Percentiles rank a stretch among this genome's conserved stretches.
Conservation (phyloP, 345 rosid species). For the Corymbia maculata region DNA sequence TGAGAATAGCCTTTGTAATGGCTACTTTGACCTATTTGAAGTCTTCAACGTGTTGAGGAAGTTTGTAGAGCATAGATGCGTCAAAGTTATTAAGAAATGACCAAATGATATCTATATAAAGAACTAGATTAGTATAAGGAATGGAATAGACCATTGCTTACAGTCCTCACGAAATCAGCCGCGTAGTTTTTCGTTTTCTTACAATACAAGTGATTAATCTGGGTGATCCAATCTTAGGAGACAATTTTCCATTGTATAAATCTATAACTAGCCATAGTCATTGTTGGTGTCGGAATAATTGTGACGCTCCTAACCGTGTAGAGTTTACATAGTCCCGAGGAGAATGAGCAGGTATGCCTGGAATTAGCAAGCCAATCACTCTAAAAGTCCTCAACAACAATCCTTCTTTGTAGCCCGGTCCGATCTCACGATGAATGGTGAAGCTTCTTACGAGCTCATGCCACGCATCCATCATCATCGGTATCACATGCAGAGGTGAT, state of each 20-base stretch:
- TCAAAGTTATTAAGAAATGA: background rate
- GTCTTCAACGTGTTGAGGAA: background rate
- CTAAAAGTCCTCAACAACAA: background rate
- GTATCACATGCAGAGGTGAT: conserved; percentile 24
- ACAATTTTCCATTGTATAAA: background rate
- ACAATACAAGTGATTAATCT: background rate
- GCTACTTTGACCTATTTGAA: background rate
- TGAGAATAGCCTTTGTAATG: background rate
- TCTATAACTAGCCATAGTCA: background rate
- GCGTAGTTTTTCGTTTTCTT: background rate
- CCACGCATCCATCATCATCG: conserved; percentile 30
- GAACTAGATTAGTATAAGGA: background rate
- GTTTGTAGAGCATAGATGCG: background rate
- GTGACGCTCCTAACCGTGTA: background rate
- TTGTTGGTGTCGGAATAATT: background rate
- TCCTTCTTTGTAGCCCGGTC: background rate
- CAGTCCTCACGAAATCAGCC: background rate
- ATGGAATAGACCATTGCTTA: background rate
- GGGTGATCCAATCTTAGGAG: background rate
- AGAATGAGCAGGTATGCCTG: background rate
- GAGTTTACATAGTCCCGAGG: background rate
- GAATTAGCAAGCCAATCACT: background rate
- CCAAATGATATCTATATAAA: background rate
- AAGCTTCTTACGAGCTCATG: conserved; percentile 62
- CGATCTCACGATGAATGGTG: background rate